Evolutionary conservation across 1,284 basidiomycete species (phyloP), one percentile per base, ranked within the genome.

Genomic region (Rhodotorula sp.): DNA sequence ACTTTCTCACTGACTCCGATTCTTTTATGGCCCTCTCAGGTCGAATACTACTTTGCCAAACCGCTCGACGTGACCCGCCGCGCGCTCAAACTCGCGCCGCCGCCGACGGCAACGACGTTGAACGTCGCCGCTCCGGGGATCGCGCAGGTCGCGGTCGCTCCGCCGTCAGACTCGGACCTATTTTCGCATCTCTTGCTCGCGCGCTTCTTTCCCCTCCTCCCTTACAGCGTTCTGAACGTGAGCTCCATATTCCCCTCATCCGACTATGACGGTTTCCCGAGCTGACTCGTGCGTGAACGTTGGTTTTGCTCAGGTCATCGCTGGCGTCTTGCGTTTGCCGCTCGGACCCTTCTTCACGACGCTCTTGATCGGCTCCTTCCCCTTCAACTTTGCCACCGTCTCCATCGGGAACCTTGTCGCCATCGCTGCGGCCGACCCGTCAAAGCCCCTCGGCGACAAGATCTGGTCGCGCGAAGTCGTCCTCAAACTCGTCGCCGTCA

Each of bases 351-450:
- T 79, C 72, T 79, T 79, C 61, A 64, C 70, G 56, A 79, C 79
- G 1, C 70, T 79, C 53, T 68, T 79, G 49, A 62, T 79, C 46
- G 79, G 79, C 14, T 76, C 73, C 0, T 75, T 78, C 67, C 79
- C 79, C 24, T 79, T 78, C 71, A 79, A 79, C 62, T 77, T 78
- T 45, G 76, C 75, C 10, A 79, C 79, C 42, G 71, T 75, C 62
- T 76, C 75, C 18, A 64, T 78, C 59, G 78, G 78, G n/a, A 68
- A 75, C 33, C 60, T 79, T 62, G 73, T 79, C 55, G 72, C 77
- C 4, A 57, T 72, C 60, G 68, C 77, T 37, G 76, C 76, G 2
- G 63, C 72, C 12, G 76, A 75, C 58, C 75, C 72, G 6, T 64
- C 69, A 14, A 64, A 64, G 5, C 63, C 70, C 0, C 65, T 76